Base-by-base conservation (phyloP, 176 grass and related monocot species). In the Zea luxurians region DNA sequence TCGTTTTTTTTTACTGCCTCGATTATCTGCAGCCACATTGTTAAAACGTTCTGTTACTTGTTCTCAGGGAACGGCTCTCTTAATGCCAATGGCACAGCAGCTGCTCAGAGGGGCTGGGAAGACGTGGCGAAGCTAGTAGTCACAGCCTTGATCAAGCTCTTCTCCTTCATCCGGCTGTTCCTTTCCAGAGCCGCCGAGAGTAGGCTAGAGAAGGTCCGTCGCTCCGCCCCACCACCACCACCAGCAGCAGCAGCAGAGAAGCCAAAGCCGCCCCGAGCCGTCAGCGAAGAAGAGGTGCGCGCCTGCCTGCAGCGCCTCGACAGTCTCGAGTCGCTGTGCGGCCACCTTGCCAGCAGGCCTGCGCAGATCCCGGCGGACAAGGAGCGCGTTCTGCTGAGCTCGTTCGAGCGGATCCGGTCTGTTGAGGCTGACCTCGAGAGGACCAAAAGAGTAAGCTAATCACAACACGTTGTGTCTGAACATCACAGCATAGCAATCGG, bases 401-500 rank as follows among this genome's bases (percentile, higher is more conserved):
- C 96, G 9, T 91, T 95, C 2, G 92, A 99, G 67, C 87, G 96
- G 72, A 99, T 99, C 71, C 91, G 83, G 75, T 91, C 77, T n/a
- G 83, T 96, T 70, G 92, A 99, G 76, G 87, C 79, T 74, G 96
- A 99, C 66, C 92, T 91, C 57, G 86, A 91, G 59, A 89, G 60
- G 83, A 94, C 92, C 61, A 91, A 89, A 70, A 84, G 87, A 35
- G 92, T 91, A 94, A 84, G 84, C 27, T 27, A 27, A n/a, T n/a
- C n/a, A n/a, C n/a, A n/a, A n/a, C n/a, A n/a, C n/a, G n/a, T n/a
- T n/a, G n/a, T n/a, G n/a, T n/a, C n/a, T n/a, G n/a, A n/a, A 27
- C 27, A 27, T 27, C 27, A 27, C 27, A 27, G 27, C 27, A 27
- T 27, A 27, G 27, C 27, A 27, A 27, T 27, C 27, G 27, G 27